phyloP scores from a whole-genome alignment of 2,329 filamentous ascomycete genomes.

The Xylariaceae sp. region DNA sequence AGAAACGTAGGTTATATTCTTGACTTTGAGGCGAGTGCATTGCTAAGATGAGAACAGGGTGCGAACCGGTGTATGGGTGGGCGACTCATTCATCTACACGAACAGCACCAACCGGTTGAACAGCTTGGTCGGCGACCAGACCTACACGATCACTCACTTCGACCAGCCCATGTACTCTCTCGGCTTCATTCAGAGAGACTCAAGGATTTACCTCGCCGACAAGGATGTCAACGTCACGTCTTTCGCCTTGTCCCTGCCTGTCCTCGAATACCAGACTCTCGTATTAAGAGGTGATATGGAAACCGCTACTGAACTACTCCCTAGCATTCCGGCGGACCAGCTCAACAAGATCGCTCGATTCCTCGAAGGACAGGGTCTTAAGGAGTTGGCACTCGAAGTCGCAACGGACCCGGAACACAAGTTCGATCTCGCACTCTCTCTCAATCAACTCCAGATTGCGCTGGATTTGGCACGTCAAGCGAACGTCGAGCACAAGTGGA shows the following conservation, averaged over 20 bases:
- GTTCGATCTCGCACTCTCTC: slow-evolving; percentile 80
- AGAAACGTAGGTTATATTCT: slow-evolving; percentile 58
- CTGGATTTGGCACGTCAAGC: slow-evolving; percentile 76
- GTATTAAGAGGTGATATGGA: slow-evolving; percentile 93
- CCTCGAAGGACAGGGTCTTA: slow-evolving; percentile 93
- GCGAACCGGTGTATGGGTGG: slow-evolving; percentile 93
- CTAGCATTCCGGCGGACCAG: slow-evolving; percentile 81
- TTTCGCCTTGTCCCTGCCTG: slow-evolving; percentile 82
- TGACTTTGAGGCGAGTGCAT: neutral
- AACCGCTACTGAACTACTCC: slow-evolving; percentile 76
- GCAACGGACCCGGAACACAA: slow-evolving; percentile 94
- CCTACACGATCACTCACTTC: slow-evolving; percentile 95
- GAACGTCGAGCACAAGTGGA: slow-evolving; percentile 96
- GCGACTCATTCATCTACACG: slow-evolving; percentile 98
- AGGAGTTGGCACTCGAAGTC: slow-evolving; percentile 89
- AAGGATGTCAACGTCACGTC: slow-evolving; percentile 92
- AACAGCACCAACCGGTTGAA: slow-evolving; percentile 95
- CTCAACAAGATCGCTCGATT: slow-evolving; percentile 98
- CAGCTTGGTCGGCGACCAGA: slow-evolving; percentile 96
- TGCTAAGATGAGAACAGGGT: slow-evolving; percentile 51
- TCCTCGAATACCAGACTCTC: slow-evolving; percentile 94
- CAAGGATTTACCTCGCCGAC: slow-evolving; percentile 89
- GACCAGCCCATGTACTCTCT: slow-evolving; percentile 93
- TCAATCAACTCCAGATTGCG: slow-evolving; percentile 80
- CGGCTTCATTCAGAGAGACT: slow-evolving; percentile 91